Evolutionary conservation across 257 asterid species (phyloP), one percentile per base, ranked within the genome.

Genomic region (Solanum chmielewskii): DNA sequence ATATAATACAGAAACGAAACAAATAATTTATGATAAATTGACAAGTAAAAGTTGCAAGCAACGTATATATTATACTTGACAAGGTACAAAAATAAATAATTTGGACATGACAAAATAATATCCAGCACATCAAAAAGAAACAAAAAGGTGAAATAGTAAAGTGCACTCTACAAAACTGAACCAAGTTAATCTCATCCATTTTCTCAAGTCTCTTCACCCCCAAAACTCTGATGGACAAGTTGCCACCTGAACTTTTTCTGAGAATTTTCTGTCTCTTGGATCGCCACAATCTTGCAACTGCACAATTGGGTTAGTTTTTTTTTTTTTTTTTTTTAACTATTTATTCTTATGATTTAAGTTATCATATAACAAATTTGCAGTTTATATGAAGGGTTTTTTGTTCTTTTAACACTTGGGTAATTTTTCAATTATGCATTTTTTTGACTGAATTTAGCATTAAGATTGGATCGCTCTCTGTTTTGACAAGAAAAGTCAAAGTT

Each of bases 271-370:
- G 92, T 86, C 90, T 87, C 60, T 89, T 96, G 91, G 99, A 96
- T 94, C 98, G 92, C 90, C 97, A 89, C 37, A 91, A 93, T 91
- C 99, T 96, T 59, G 97, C 98, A 64, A 88, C 98, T 88, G 95
- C 94, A 91, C 96, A 94, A 85, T 60, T 90, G 88, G 99, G 98
- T 96, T 47, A 88, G 94, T 88, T 6, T 9, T 45, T 52, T 45
- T 5, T 52, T 41, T 5, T 3, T 31, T 31, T 33, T 33, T 33
- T 31, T 49, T n/a, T n/a, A n/a, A 68, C n/a, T 86, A 25, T 64
- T 84, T 66, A 10, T 42, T 41, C 29, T 41, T 9, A 39, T 44
- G 64, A 62, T 60, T 60, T 90, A 35, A 27, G 29, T 69, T 86
- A 64, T 78, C 14, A 11, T 75, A 16, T 60, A 56, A 77, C n/a